phyloP scores from a whole-genome alignment of 495 filamentous ascomycete species.

The Tuber magnatum region DNA sequence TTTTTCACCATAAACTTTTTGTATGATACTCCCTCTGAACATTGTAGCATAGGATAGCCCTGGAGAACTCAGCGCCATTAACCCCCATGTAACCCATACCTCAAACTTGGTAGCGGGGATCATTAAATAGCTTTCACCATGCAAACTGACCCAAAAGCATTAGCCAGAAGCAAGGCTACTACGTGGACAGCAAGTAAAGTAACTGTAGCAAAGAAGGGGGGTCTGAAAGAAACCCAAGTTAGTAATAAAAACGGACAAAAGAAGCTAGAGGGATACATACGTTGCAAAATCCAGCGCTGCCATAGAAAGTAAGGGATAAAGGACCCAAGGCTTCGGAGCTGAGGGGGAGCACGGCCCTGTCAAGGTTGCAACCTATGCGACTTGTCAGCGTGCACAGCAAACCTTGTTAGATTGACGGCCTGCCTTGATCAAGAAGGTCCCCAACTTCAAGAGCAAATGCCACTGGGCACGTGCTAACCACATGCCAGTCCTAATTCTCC shows the following conservation, averaged over 20 bases:
- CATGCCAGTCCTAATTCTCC: conserved; percentile 19
- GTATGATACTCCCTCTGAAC: not conserved
- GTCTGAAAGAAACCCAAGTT: not conserved
- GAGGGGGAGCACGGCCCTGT: conserved; percentile 56
- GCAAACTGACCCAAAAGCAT: conserved; percentile 21
- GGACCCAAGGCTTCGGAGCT: conserved; percentile 53
- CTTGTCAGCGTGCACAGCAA: not conserved
- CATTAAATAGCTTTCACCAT: conserved; percentile 1
- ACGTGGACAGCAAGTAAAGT: conserved; percentile 17
- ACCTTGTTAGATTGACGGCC: conserved; percentile 12
- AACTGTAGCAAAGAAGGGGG: not conserved
- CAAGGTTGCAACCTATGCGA: conserved; percentile 40
- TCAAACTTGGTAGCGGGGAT: not conserved
- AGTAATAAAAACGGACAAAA: not conserved
- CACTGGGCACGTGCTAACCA: conserved; percentile 33
- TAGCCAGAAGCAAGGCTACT: conserved; percentile 17
- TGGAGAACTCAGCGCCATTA: not conserved
- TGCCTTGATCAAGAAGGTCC: conserved; percentile 55
- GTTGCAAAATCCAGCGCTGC: conserved; percentile 50
- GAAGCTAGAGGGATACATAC: not conserved
- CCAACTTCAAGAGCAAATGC: conserved; percentile 41
- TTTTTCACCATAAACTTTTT: not conserved
- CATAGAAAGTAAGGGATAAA: conserved; percentile 55
- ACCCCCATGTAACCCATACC: not conserved
- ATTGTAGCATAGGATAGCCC: not conserved